Percentiles rank a stretch among this genome's conserved stretches.
Conservation (phyloP, 352 stramenopile species). For the Pythium oligandrum region DNA sequence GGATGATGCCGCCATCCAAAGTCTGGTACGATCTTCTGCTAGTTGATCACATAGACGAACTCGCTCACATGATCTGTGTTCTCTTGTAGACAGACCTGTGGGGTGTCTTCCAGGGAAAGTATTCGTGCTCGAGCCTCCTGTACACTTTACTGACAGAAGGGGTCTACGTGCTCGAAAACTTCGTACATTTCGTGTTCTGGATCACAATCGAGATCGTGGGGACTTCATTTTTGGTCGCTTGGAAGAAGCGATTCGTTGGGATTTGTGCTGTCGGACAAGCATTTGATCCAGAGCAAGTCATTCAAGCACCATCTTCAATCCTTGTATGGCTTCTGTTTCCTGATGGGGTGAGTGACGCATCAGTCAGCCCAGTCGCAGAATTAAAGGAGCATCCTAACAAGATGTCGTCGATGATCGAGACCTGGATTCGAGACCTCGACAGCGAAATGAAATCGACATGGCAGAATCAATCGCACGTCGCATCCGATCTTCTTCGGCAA, state of each 20-base stretch:
- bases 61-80: neutral
- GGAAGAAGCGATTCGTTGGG: conserved; percentile 16
- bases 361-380: too few species aligned
- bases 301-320: too few species aligned
- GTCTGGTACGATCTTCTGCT: conserved; percentile 16
- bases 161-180: conserved; percentile 21
- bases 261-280: conserved; percentile 1
- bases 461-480: too few species aligned
- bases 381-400: too few species aligned
- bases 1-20: conserved; percentile 37
- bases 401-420: too few species aligned
- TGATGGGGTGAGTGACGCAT: too few species aligned
- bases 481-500: too few species aligned
- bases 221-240: conserved; percentile 32
- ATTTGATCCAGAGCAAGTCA: too few species aligned
- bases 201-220: conserved; percentile 24
- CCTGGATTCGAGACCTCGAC: too few species aligned
- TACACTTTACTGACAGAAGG: conserved; percentile 34
- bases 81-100: conserved; percentile 25
- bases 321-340: too few species aligned
- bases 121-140: conserved; percentile 34
- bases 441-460: too few species aligned
- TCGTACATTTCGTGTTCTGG: conserved; percentile 38
- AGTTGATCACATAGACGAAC: conserved; percentile 1
- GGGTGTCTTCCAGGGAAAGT: conserved; percentile 37